Conservation (phyloP, 2,329 filamentous ascomycete genomes). For the Penicillium brevicompactum region DNA sequence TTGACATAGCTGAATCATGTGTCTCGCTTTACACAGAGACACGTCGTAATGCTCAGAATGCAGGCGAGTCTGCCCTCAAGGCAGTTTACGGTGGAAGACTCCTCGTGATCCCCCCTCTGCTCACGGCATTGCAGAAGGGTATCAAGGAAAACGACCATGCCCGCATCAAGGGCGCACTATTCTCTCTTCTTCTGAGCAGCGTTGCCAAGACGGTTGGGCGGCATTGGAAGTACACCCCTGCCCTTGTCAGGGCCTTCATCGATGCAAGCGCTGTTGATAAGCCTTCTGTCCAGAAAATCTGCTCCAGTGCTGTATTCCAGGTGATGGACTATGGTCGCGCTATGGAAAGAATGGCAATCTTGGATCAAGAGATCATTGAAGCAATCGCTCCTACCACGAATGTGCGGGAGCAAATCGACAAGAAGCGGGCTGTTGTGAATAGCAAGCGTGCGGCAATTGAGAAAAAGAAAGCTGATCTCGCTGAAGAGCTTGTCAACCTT, state of each 20-base stretch:
- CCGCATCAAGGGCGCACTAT: conserved; percentile 92
- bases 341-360: conserved; percentile 80
- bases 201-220: conserved; percentile 82
- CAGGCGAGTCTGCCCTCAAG: conserved; percentile 91
- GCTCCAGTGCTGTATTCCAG: conserved; percentile 76
- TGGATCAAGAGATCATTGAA: conserved; percentile 71
- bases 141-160: conserved; percentile 81
- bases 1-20: conserved; percentile 86
- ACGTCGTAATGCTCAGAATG: conserved; percentile 86
- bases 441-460: conserved; percentile 78
- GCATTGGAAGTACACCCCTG: conserved; percentile 93
- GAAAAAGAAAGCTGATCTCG: conserved; percentile 76
- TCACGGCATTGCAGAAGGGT: conserved; percentile 76
- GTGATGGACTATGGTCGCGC: conserved; percentile 91
- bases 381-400: conserved; percentile 70
- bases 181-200: conserved; percentile 85
- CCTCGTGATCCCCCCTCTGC: conserved; percentile 84
- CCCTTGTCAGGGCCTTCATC: conserved; percentile 87
- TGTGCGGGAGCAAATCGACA: conserved; percentile 55
- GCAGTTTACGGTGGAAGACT: conserved; percentile 84
- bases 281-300: conserved; percentile 88
- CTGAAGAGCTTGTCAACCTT: conserved; percentile 76
- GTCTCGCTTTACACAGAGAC: conserved; percentile 94
- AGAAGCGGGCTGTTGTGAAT: conserved; percentile 72
- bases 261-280: conserved; percentile 89